Percentiles rank a stretch among this genome's conserved stretches.
Evolutionary conservation across 1,139 yeast genomes (phyloP).

Genomic region (Geotrichum aggregatum): DNA sequence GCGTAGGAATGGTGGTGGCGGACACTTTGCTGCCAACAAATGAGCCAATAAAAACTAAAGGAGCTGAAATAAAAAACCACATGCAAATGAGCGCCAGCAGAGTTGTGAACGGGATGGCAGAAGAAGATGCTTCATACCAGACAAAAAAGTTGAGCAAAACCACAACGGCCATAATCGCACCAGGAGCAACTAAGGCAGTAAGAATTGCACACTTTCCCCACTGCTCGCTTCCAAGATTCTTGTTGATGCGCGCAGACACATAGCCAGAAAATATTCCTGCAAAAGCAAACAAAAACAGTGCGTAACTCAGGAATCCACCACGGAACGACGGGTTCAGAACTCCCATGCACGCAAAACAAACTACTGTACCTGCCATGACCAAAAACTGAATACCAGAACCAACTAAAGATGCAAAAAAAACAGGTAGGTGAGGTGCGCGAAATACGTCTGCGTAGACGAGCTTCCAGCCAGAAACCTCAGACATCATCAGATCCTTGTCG

Average conservation of each 20-base stretch:
- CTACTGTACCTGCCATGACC: conserved; percentile 59
- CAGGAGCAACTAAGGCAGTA: conserved; percentile 50
- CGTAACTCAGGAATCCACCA: conserved; percentile 61
- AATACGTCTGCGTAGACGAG: conserved; percentile 52
- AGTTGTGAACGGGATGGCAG: conserved; percentile 74
- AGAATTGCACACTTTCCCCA: conserved; percentile 30
- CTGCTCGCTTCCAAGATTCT: conserved; percentile 46
- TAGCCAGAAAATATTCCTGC: conserved; percentile 76
- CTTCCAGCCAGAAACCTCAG: conserved; percentile 51
- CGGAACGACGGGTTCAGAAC: conserved; percentile 57
- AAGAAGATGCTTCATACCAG: conserved; percentile 73
- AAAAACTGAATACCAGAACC: conserved; percentile 72
- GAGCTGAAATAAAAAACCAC: conserved; percentile 64
- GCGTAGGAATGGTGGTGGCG: conserved; percentile 34
- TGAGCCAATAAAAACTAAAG: conserved; percentile 73
- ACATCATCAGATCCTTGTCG: conserved; percentile 31
- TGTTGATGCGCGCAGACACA: conserved; percentile 59
- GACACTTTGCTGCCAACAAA: conserved; percentile 47
- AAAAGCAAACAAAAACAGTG: conserved; percentile 56
- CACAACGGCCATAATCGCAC: conserved; percentile 50
- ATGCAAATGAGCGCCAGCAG: conserved; percentile 54
- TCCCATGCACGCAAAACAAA: conserved; percentile 55
- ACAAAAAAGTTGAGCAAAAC: conserved; percentile 61
- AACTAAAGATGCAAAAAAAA: conserved; percentile 52
- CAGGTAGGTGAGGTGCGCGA: conserved; percentile 47